Evolutionary conservation across 179 eudicot species (phyloP).

Genomic region (Nepenthes alata): DNA sequence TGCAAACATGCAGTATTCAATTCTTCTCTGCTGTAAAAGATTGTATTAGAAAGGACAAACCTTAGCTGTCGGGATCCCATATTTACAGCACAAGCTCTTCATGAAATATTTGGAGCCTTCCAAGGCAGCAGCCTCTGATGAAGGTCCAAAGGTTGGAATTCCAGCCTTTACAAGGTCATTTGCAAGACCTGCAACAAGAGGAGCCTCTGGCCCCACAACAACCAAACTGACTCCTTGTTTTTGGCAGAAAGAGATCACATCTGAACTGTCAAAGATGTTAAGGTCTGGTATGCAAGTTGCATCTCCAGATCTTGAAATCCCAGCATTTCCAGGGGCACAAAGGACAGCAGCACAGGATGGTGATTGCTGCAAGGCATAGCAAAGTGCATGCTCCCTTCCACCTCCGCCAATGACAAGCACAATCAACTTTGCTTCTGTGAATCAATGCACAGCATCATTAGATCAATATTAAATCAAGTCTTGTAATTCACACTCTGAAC

Average conservation of each 20-base stretch:
- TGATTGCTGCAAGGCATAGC: slow-evolving; percentile 67
- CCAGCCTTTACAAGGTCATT: slow-evolving; percentile 71
- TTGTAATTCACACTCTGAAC: neutral
- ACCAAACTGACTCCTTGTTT: slow-evolving; percentile 59
- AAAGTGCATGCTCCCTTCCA: slow-evolving; percentile 95
- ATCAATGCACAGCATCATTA: slow-evolving; percentile 3
- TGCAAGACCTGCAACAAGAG: slow-evolving; percentile 86
- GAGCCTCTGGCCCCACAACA: slow-evolving; percentile 93
- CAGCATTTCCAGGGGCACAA: slow-evolving; percentile 93
- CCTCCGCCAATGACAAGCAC: slow-evolving; percentile 95
- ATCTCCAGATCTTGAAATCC: slow-evolving; percentile 74
- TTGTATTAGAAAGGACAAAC: slow-evolving; percentile 16
- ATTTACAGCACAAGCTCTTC: slow-evolving; percentile 86
- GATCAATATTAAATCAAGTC: neutral
- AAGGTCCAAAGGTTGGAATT: slow-evolving; percentile 85
- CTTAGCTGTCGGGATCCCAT: slow-evolving; percentile 95
- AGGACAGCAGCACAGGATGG: slow-evolving; percentile 56
- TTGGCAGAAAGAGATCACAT: slow-evolving; percentile 61
- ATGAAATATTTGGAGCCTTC: slow-evolving; percentile 94
- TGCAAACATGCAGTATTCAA: no score
- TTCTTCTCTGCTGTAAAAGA: no score
- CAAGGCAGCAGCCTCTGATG: slow-evolving; percentile 85
- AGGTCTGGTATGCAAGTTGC: slow-evolving; percentile 64
- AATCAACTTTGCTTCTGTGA: slow-evolving; percentile 46
- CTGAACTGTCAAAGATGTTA: slow-evolving; percentile 53